Conservation (phyloP, 306 rosid genomes). For the Dryas octopetala region DNA sequence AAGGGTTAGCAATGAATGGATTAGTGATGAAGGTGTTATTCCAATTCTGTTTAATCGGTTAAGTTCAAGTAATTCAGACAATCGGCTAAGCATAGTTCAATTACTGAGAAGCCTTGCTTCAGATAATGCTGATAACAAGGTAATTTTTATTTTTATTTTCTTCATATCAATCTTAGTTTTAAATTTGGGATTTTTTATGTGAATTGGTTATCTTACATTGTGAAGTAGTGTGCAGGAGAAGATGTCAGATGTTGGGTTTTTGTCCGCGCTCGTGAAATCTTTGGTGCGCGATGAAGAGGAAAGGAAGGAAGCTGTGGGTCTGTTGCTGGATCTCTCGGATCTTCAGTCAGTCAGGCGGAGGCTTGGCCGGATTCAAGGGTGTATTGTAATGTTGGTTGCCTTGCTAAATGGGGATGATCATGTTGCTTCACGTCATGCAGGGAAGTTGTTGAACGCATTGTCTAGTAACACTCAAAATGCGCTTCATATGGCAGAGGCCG, state of each 20-base stretch:
- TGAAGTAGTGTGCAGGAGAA: constrained; percentile 64
- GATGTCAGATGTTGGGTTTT: constrained; percentile 59
- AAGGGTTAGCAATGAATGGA: constrained; percentile 44
- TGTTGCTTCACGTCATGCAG: constrained; percentile 62
- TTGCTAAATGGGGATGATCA: constrained; percentile 72
- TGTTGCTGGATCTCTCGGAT: constrained; percentile 66
- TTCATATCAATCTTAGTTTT: not conserved
- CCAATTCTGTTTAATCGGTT: constrained; percentile 64
- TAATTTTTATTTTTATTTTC: constrained; percentile 18
- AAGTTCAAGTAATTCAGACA: constrained; percentile 47
- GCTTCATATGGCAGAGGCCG: constrained; percentile 95
- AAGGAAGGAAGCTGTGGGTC: constrained; percentile 77
- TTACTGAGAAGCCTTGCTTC: constrained; percentile 55
- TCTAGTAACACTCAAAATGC: constrained; percentile 81
- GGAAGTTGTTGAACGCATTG: constrained; percentile 62
- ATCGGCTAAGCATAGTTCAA: constrained; percentile 48
- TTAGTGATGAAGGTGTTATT: constrained; percentile 53
- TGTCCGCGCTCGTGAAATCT: constrained; percentile 71
- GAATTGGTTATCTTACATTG: constrained; percentile 28
- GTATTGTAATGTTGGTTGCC: constrained; percentile 81
- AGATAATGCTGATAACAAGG: constrained; percentile 58
- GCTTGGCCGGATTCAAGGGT: constrained; percentile 83
- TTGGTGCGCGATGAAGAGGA: constrained; percentile 71
- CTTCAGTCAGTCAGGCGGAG: constrained; percentile 58
- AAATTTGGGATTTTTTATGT: not conserved